Evolutionary conservation across 2,329 filamentous ascomycete genomes (phyloP).

Genomic region (Colletotrichum lupini): DNA sequence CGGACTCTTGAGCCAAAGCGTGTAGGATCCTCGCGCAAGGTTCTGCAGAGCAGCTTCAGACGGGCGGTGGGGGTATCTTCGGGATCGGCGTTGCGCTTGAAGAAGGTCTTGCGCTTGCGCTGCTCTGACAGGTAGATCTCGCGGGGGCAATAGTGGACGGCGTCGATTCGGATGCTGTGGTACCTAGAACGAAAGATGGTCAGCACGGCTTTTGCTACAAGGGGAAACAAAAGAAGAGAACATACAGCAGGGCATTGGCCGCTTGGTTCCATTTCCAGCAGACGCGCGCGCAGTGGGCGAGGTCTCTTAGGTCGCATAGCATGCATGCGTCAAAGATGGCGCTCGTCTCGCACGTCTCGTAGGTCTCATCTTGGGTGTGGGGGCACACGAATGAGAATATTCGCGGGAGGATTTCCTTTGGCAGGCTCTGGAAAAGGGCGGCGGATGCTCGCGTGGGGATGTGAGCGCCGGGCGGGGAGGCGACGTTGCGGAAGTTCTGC

Average conservation of each 20-base stretch:
- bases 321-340: slow-evolving; percentile 85
- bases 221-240: slow-evolving; percentile 37
- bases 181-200: slow-evolving; percentile 66
- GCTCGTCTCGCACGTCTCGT: slow-evolving; percentile 85
- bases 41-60: slow-evolving; percentile 82
- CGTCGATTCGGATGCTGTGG: slow-evolving; percentile 89
- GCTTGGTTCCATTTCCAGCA: slow-evolving; percentile 76
- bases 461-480: slow-evolving; percentile 38
- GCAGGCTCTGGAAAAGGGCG: slow-evolving; percentile 64
- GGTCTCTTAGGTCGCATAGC: slow-evolving; percentile 91
- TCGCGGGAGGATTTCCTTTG: slow-evolving; percentile 75
- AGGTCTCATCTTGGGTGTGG: slow-evolving; percentile 80
- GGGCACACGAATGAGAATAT: slow-evolving; percentile 89
- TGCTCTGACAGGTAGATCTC: slow-evolving; percentile 84
- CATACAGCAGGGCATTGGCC: slow-evolving; percentile 70
- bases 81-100: slow-evolving; percentile 81
- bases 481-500: slow-evolving; percentile 28
- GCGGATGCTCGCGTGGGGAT: slow-evolving; percentile 55
- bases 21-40: slow-evolving; percentile 80
- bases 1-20: slow-evolving; percentile 76
- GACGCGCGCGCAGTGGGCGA: slow-evolving; percentile 82
- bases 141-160: slow-evolving; percentile 92
- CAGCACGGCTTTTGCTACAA: slow-evolving; percentile 21
- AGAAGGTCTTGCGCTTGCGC: slow-evolving; percentile 78
- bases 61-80: slow-evolving; percentile 83